Evolutionary conservation across 257 asterid species (phyloP).

Genomic region (Lycium barbarum): DNA sequence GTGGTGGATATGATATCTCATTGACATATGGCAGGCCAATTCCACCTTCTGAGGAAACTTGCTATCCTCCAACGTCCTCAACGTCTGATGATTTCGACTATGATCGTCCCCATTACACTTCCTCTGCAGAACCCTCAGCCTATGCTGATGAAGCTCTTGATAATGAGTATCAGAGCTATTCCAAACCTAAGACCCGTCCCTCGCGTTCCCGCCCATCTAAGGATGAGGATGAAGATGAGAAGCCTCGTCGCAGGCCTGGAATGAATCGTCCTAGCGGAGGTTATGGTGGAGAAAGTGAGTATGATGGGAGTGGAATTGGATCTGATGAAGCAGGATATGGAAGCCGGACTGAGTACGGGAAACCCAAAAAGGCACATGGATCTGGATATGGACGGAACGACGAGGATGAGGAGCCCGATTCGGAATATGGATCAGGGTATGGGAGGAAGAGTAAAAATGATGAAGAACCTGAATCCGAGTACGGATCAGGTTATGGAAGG

Average conservation of each 20-base stretch:
- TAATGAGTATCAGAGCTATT: slow-evolving; percentile 82
- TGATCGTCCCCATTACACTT: slow-evolving; percentile 76
- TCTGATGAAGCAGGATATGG: slow-evolving; percentile 1
- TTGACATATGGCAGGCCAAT: slow-evolving; percentile 76
- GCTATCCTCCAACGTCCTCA: background rate
- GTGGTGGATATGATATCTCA: slow-evolving; percentile 82
- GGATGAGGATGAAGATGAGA: slow-evolving; percentile 35
- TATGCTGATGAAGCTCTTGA: slow-evolving; percentile 71
- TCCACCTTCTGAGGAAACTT: slow-evolving; percentile 70
- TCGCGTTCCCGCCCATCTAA: slow-evolving; percentile 34
- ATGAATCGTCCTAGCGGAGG: slow-evolving; percentile 49
- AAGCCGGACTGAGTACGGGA: background rate
- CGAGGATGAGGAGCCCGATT: slow-evolving; percentile 11
- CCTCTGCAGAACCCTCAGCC: slow-evolving; percentile 81
- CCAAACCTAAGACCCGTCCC: slow-evolving; percentile 69
- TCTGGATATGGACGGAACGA: slow-evolving; percentile 43
- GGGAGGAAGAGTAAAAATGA: slow-evolving; percentile 37
- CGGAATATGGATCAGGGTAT: slow-evolving; percentile 39
- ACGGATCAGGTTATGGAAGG: slow-evolving; percentile 48
- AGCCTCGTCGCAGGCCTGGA: slow-evolving; percentile 48
- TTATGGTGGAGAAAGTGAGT: slow-evolving; percentile 33
- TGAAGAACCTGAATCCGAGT: slow-evolving; percentile 31
- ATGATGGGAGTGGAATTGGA: background rate
- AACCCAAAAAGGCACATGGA: slow-evolving; percentile 30
- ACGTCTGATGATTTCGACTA: slow-evolving; percentile 62